Base-by-base conservation (phyloP, 176 grass and related monocot genomes). In the Avena sativa region DNA sequence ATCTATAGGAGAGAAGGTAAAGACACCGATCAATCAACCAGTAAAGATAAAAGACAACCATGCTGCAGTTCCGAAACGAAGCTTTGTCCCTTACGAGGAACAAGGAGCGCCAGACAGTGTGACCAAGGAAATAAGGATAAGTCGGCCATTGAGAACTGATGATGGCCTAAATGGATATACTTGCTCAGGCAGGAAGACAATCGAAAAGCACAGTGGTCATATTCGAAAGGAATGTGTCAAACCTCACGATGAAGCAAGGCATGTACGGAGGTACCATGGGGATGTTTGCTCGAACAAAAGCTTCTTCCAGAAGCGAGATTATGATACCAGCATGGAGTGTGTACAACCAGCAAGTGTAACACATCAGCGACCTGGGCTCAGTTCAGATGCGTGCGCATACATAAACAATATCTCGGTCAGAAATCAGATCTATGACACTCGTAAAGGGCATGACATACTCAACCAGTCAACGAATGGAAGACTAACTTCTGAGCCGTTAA, bases 241-340 rank as follows among this genome's bases (percentile, higher is more conserved):
- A 43, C 8, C 4, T 32, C 61, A 85, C 10, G 8, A 55, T 48
- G 72, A 77, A 67, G 44, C 40, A 82, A 85, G 70, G 46, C 76
- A 85, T 30, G 69, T 81, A 36, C 62, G 60, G 30, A 88, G 51
- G 30, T 53, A 36, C 63, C 4, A 13, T 34, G 28, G 49, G 71
- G 78, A 88, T 78, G 57, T 55, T 44, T 70, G 78, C 53, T 88
- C 23, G 14, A 91, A 70, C 63, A 91, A 63, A 25, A 88, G 80
- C 52, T 48, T 70, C 14, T 76, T 40, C 40, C n/a, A 76, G 12
- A 85, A 59, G 70, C 21, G 0, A 48, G 77, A 26, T 32, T 62
- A 78, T 68, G 75, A 25, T 67, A 76, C 59, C 15, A 2, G 25
- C 85, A 84, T 76, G 76, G 76, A 84, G 21, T 75, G 63, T 75